A percentile compares a stretch with the other conserved stretches of the same genome.
Conservation (phyloP, 1,139 yeast species). For the Geotrichum reessii region DNA sequence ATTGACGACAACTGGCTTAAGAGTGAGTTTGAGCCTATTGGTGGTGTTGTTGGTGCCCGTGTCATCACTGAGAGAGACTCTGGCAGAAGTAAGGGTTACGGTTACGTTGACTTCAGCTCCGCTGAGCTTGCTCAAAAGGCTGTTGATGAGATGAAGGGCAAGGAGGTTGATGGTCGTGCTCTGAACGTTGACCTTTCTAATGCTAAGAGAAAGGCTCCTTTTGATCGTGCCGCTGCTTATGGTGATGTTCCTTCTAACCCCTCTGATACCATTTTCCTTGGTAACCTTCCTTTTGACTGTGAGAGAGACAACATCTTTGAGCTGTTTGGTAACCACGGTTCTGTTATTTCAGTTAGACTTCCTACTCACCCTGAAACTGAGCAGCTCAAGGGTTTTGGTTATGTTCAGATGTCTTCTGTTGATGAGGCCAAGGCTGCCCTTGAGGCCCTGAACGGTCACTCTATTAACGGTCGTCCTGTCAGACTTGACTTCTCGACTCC, state of each 20-base stretch:
- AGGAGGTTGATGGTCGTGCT: conserved; percentile 95
- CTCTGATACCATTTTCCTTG: conserved; percentile 88
- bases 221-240: conserved; percentile 13
- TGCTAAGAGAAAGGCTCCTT: conserved; percentile 43
- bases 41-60: conserved; percentile 83
- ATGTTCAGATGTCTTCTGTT: conserved; percentile 78
- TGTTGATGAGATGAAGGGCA: conserved; percentile 79
- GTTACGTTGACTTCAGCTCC: conserved; percentile 88
- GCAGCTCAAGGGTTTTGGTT: conserved; percentile 98
- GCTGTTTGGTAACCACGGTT: conserved; percentile 71
- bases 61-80: conserved; percentile 89
- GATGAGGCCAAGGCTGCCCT: conserved; percentile 91
- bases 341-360: conserved; percentile 79
- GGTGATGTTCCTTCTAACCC: conserved; percentile 31
- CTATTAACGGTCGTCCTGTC: conserved; percentile 86
- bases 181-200: conserved; percentile 89
- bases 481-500: conserved; percentile 95
- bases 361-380: conserved; percentile 99
- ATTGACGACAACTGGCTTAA: conserved; percentile 91
- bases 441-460: conserved; percentile 81
- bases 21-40: conserved; percentile 75
- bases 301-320: conserved; percentile 71
- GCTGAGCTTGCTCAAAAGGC: conserved; percentile 82
- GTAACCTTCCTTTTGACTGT: conserved; percentile 89
- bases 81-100: conserved; percentile 95